A percentile compares a stretch with the other conserved stretches of the same genome.
phyloP scores from a whole-genome alignment of 345 rosid species.

The Nephelium lappaceum region DNA sequence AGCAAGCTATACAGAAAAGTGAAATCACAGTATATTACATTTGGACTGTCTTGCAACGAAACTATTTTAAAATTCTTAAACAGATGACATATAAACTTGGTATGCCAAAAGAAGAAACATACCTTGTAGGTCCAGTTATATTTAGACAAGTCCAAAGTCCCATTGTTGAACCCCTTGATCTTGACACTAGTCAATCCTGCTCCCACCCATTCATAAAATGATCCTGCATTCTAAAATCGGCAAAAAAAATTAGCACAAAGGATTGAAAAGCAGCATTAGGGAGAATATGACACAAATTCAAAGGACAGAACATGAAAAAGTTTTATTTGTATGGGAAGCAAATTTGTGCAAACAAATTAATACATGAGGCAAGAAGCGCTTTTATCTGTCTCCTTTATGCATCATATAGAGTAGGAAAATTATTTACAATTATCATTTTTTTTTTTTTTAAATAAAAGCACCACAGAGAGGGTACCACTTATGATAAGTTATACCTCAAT shows the following conservation, averaged over 20 bases:
- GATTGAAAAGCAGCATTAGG: conserved; percentile 6
- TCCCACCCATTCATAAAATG: conserved; percentile 75
- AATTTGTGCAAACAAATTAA: background rate
- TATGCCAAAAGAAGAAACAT: conserved; percentile 12
- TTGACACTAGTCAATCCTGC: conserved; percentile 81
- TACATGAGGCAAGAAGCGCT: background rate
- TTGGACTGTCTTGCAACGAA: background rate
- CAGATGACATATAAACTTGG: background rate
- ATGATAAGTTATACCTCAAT: background rate
- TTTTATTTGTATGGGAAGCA: background rate
- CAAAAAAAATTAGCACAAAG: conserved; percentile 5
- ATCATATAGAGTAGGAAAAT: background rate
- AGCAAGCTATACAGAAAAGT: background rate
- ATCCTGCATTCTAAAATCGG: conserved; percentile 80
- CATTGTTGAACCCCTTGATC: conserved; percentile 71
- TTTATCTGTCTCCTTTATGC: background rate
- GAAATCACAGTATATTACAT: background rate
- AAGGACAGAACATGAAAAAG: background rate
- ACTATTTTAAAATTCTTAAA: background rate
- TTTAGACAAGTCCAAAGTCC: conserved; percentile 67
- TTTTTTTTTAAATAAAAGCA: background rate
- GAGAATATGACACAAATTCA: background rate
- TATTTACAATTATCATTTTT: background rate
- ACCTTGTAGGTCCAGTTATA: conserved; percentile 88
- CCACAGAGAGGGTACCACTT: background rate